Conservation (phyloP, 371 early-diverging fungal species). For the Mortierella sp. region DNA sequence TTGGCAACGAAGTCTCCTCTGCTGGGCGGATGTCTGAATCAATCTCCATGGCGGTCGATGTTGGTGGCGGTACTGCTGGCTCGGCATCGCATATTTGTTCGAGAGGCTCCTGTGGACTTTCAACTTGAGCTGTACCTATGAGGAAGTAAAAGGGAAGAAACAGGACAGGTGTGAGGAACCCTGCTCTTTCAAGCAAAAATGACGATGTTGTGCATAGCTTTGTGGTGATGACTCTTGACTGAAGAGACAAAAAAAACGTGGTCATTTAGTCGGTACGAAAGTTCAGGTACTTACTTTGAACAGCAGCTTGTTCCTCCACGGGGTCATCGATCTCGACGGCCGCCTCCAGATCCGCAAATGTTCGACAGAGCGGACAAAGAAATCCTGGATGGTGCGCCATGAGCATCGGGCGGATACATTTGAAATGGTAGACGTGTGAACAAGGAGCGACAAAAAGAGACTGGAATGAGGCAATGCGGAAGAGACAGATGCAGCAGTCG, state of each 20-base stretch:
- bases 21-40: not conserved
- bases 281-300: slow-evolving; percentile 25
- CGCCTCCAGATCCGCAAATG: slow-evolving; percentile 93
- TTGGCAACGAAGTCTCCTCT: slow-evolving; percentile 23
- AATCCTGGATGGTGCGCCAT: slow-evolving; percentile 82
- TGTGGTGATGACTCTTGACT: not conserved
- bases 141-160: not conserved
- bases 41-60: slow-evolving; percentile 7
- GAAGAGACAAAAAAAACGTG: not conserved
- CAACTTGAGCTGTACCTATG: slow-evolving; percentile 12
- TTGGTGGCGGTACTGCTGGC: not conserved
- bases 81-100: slow-evolving; percentile 18
- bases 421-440: slow-evolving; percentile 96
- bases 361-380: slow-evolving; percentile 94
- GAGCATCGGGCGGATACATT: slow-evolving; percentile 89
- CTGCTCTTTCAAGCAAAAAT: not conserved
- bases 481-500: slow-evolving; percentile 97
- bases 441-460: slow-evolving; percentile 96
- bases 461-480: slow-evolving; percentile 90
- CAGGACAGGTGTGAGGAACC: not conserved
- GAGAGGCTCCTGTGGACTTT: slow-evolving; percentile 6
- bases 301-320: slow-evolving; percentile 31
- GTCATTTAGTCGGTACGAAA: not conserved
- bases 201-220: not conserved
- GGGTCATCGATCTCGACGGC: slow-evolving; percentile 82